Percentiles rank a stretch among this genome's conserved stretches.
These are phyloP conservation scores for Blastocystis sp. DNA, from an alignment of 352 stramenopile genomes.

Conservation along the genomic window DNA sequence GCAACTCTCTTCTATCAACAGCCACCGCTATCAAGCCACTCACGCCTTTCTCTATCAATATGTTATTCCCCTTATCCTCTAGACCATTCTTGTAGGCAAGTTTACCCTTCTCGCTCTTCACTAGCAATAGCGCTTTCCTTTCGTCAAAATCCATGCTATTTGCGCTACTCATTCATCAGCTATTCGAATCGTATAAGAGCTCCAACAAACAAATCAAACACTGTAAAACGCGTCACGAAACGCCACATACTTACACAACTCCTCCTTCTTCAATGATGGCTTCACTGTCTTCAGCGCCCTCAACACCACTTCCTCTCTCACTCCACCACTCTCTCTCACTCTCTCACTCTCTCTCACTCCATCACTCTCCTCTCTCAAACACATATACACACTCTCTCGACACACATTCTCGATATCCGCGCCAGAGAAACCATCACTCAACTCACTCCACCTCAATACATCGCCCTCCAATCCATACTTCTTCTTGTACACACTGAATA, in stretches of 20 bases:
- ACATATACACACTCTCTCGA: constrained; percentile 82
- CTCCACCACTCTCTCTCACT: constrained; percentile 78
- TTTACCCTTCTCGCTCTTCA: too few species aligned
- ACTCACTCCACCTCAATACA: constrained; percentile 78
- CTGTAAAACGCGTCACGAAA: constrained; percentile 77
- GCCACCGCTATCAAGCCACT: too few species aligned
- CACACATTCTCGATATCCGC: constrained; percentile 87
- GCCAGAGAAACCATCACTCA: constrained; percentile 82
- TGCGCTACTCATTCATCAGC: too few species aligned
- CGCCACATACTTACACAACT: constrained; percentile 79
- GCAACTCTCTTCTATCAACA: too few species aligned
- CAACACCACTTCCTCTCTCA: constrained; percentile 81
- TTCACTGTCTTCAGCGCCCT: constrained; percentile 78
- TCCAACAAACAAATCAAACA: constrained; percentile 10
- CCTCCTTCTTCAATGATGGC: constrained; percentile 79
- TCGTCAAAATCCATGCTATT: too few species aligned
- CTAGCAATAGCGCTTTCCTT: too few species aligned
- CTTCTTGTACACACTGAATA: constrained; percentile 72
- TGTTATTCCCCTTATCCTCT: too few species aligned
- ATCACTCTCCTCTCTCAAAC: constrained; percentile 80
- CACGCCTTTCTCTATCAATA: too few species aligned
- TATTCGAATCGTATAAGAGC: too few species aligned
- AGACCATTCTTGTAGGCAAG: too few species aligned
- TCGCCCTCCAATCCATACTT: constrained; percentile 82
- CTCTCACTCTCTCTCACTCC: constrained; percentile 78